A percentile compares a stretch with the other conserved stretches of the same genome.
phyloP scores from a whole-genome alignment of 257 asterid genomes.

The Cruciata laevipes region DNA sequence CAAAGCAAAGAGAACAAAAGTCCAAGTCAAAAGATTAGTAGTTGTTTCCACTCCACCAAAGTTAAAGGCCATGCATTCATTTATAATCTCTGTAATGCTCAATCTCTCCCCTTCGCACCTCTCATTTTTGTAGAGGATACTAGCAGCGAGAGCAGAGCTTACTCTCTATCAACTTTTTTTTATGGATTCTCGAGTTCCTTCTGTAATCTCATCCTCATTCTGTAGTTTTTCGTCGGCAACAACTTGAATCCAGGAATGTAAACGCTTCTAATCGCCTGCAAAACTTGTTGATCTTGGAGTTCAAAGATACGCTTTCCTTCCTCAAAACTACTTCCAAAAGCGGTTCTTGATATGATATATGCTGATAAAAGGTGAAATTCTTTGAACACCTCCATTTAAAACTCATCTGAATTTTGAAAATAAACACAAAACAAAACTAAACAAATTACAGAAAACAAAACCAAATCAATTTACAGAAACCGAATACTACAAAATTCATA shows the following conservation, averaged over 20 bases:
- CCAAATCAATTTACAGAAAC: too few relatives aligned
- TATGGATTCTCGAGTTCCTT: conserved; percentile 32
- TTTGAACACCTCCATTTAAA: conserved; percentile 32
- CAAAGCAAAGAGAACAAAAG: conserved; percentile 50
- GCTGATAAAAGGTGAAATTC: conserved; percentile 40
- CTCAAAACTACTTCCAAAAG: conserved; percentile 51
- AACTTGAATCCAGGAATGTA: conserved; percentile 58
- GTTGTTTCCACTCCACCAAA: conserved; percentile 77
- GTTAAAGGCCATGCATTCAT: conserved; percentile 72
- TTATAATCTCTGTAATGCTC: conserved; percentile 40
- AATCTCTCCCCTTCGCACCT: conserved; percentile 45
- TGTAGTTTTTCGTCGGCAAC: conserved; percentile 35
- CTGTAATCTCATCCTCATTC: conserved; percentile 31
- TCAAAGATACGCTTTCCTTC: conserved; percentile 46
- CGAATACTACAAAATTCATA: too few relatives aligned
- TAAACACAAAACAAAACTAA: too few relatives aligned
- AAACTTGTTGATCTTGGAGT: conserved; percentile 44
- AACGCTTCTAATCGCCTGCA: conserved; percentile 38
- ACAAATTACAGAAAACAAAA: too few relatives aligned
- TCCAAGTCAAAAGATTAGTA: conserved; percentile 61
- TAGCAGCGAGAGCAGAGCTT: conserved; percentile 21
- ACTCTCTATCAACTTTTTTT: conserved; percentile 23
- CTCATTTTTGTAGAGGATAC: conserved; percentile 22
- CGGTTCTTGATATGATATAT: conserved; percentile 43
- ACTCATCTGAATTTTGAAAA: too few relatives aligned